phyloP scores from a whole-genome alignment of 352 stramenopile genomes.

The Pythium angustatum region DNA sequence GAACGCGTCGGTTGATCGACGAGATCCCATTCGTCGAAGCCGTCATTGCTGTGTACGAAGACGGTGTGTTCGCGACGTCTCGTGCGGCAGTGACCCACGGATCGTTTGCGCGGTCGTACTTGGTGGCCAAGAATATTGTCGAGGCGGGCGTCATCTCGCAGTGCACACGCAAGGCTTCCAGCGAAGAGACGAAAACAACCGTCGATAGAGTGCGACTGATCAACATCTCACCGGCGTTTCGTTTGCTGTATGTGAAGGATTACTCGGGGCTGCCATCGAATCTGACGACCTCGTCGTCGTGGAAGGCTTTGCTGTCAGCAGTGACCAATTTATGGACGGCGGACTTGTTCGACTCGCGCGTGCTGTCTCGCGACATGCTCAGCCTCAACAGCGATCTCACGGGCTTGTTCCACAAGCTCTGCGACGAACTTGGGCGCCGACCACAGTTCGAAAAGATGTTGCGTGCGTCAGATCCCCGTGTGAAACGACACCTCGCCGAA shows the following conservation, averaged over 20 bases:
- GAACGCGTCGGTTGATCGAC: slow-evolving; percentile 7
- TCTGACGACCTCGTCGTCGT: neutral
- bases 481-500: slow-evolving; percentile 8
- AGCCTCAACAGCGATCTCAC: slow-evolving; percentile 37
- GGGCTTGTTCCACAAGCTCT: slow-evolving; percentile 34
- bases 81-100: slow-evolving; percentile 26
- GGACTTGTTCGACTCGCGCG: slow-evolving; percentile 34
- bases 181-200: slow-evolving; percentile 18
- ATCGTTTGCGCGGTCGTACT: slow-evolving; percentile 30
- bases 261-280: slow-evolving; percentile 21
- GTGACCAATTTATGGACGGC: slow-evolving; percentile 14
- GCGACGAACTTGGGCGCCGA: slow-evolving; percentile 25
- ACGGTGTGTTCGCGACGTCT: slow-evolving; percentile 37
- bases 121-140: no score
- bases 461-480: neutral
- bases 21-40: slow-evolving; percentile 36
- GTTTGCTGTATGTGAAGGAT: slow-evolving; percentile 30
- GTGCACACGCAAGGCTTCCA: no score
- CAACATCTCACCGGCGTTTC: slow-evolving; percentile 31
- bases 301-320: slow-evolving; percentile 24
- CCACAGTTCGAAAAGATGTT: slow-evolving; percentile 30
- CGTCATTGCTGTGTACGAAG: slow-evolving; percentile 26
- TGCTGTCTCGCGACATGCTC: slow-evolving; percentile 38
- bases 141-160: no score
- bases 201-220: slow-evolving; percentile 13